Evolutionary conservation across 2,329 filamentous ascomycete genomes (phyloP), one percentile per base, ranked within the genome.

Genomic region (Eurotiales sp.): DNA sequence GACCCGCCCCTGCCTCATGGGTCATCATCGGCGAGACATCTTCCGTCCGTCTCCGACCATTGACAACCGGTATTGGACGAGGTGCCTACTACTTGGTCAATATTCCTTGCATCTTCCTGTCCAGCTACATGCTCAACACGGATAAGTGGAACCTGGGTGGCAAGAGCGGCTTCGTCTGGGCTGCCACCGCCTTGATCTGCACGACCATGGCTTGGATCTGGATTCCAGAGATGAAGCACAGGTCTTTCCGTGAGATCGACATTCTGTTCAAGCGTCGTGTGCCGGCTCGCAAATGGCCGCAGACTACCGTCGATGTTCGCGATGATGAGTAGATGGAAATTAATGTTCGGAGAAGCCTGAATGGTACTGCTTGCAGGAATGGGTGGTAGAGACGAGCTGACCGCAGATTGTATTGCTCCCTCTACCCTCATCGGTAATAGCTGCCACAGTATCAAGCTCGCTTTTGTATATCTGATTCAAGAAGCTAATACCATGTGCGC

Each of bases 1-100:
- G 80, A 58, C 81, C 81, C 22, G 83, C 81, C 2, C 83, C 83
- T 42, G 79, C 80, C 36, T 85, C 83, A 8, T 86, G 79, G 77
- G 79, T 82, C 68, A 83, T 86, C 58, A 86, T 86, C 42, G 82
- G 79, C 58, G 83, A 86, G 67, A 86, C 83, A 2, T 84, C 83
- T 0, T 71, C 83, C 46, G 77, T 86, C 50, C 82, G 83, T 55
- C 82, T 86, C 25, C 67, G 83, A 43, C 80, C 83, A 42, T 69
- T 86, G n/a, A 86, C 80, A 3, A 86, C 83, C 21, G 83, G 82
- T 66, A 68, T 85, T 45, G 83, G 83, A 62, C 82, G 83, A 62
- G 83, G 69, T 48, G 69, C 74, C 11, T 86, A 86, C 74, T 86
- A 86, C 68, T 59, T 83, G 4, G 71, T 83, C 55, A 78, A 86